Evolutionary conservation across 345 rosid species (phyloP).

Genomic region (Nephelium lappaceum): DNA sequence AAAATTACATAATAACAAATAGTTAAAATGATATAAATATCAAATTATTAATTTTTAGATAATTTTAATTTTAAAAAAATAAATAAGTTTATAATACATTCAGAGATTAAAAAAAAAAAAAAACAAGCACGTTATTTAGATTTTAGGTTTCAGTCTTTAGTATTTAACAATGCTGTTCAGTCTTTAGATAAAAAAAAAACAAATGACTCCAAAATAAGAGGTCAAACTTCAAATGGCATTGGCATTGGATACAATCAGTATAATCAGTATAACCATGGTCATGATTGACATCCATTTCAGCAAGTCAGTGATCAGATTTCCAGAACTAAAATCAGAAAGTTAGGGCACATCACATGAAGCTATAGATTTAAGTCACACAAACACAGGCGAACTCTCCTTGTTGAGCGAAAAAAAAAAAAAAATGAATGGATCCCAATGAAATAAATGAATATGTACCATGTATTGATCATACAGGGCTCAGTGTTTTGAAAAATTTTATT

Average conservation of each 20-base stretch:
- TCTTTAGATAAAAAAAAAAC: too few relatives aligned
- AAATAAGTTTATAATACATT: too few relatives aligned
- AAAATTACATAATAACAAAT: too few relatives aligned
- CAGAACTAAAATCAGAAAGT: neutral
- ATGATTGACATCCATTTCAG: neutral
- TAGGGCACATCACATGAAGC: neutral
- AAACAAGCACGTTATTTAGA: too few relatives aligned
- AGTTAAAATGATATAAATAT: too few relatives aligned
- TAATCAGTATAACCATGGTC: neutral
- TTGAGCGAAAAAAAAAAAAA: constrained; percentile 1
- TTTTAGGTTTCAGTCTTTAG: too few relatives aligned
- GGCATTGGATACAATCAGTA: neutral
- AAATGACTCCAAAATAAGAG: too few relatives aligned
- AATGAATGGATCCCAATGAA: neutral
- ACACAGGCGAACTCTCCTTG: neutral
- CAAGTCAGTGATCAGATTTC: neutral
- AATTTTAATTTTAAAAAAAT: too few relatives aligned
- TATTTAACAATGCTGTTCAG: too few relatives aligned
- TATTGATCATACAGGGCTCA: constrained; percentile 12
- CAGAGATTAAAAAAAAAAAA: too few relatives aligned
- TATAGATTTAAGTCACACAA: neutral
- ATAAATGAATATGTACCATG: constrained; percentile 7
- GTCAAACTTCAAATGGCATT: neutral
- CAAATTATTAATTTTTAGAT: too few relatives aligned
- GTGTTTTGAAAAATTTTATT: neutral